These are phyloP conservation scores for Geum urbanum DNA, from an alignment of 306 rosid species.

Conservation along the genomic window DNA sequence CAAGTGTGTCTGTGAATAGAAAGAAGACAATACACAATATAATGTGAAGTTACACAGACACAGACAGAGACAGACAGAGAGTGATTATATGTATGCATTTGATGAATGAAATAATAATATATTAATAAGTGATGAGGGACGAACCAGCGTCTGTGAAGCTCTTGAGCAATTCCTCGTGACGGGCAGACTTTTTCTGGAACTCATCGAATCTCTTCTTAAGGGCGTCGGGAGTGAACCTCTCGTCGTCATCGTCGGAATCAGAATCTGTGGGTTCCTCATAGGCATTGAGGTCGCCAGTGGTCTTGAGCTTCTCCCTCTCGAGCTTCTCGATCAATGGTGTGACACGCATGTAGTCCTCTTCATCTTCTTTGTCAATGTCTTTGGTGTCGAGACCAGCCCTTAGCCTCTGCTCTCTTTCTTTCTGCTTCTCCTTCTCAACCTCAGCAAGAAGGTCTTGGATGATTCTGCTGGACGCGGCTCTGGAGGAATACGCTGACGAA, in stretches of 20 bases:
- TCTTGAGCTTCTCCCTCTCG: slow-evolving; percentile 31
- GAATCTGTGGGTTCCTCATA: slow-evolving; percentile 81
- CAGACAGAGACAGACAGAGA: no score
- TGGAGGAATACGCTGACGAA: no score
- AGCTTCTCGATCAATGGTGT: slow-evolving; percentile 52
- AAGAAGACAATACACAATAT: background rate
- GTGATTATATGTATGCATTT: no score
- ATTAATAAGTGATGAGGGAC: no score
- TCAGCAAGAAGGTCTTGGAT: slow-evolving; percentile 51
- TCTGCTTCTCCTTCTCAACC: slow-evolving; percentile 60
- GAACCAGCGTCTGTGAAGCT: background rate
- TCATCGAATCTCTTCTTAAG: slow-evolving; percentile 24
- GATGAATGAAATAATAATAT: no score
- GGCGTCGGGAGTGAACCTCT: slow-evolving; percentile 39
- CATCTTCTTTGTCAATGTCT: slow-evolving; percentile 54
- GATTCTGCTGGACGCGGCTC: slow-evolving; percentile 14
- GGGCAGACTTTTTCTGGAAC: no score
- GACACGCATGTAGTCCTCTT: slow-evolving; percentile 65
- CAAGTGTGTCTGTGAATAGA: slow-evolving; percentile 51
- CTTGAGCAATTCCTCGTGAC: no score
- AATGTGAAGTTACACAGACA: no score
- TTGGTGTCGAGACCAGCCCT: slow-evolving; percentile 56
- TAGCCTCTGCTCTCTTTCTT: slow-evolving; percentile 51
- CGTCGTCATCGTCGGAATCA: slow-evolving; percentile 72
- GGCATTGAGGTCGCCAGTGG: slow-evolving; percentile 25